Conservation (phyloP, 768 basidiomycete species). For the Mycena pura region DNA sequence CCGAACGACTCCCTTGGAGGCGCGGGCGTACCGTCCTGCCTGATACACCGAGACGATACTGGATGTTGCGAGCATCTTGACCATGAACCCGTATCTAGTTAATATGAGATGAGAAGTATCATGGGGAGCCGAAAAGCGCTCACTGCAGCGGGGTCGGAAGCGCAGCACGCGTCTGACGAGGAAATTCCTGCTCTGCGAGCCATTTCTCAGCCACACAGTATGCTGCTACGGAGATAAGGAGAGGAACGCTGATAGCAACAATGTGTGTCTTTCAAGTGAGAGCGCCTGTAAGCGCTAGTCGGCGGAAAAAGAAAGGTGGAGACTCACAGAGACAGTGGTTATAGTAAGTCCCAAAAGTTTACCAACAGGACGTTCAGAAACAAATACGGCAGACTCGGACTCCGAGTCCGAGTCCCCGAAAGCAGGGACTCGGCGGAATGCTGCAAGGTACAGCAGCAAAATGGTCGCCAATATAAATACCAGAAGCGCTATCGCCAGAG, state of each 20-base stretch:
- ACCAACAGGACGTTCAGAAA: not conserved
- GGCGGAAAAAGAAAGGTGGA: not conserved
- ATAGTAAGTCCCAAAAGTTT: conserved; percentile 20
- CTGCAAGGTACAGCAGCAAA: conserved; percentile 19
- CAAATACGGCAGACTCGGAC: conserved; percentile 8
- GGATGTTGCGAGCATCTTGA: conserved; percentile 17
- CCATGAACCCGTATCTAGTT: conserved; percentile 21
- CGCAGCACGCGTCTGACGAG: conserved; percentile 5
- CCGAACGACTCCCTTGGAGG: not conserved
- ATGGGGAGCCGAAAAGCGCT: not conserved
- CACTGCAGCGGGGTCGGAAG: conserved; percentile 25
- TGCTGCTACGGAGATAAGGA: conserved; percentile 21
- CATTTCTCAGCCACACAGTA: conserved; percentile 26
- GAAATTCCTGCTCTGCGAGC: conserved; percentile 22
- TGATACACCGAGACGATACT: conserved; percentile 8
- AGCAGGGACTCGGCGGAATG: conserved; percentile 2
- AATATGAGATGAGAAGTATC: not conserved
- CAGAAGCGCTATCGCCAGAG: conserved; percentile 16
- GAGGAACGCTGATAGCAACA: conserved; percentile 19
- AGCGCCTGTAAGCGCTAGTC: not conserved
- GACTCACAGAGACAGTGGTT: conserved; percentile 23
- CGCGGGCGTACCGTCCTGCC: conserved; percentile 9
- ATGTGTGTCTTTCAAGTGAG: conserved; percentile 21
- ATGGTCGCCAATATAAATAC: conserved; percentile 14
- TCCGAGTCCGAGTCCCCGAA: not conserved